Percentiles rank a stretch among this genome's conserved stretches.
Evolutionary conservation across 2,329 filamentous ascomycete species (phyloP).

Genomic region (Scleromitrula shiraiana): DNA sequence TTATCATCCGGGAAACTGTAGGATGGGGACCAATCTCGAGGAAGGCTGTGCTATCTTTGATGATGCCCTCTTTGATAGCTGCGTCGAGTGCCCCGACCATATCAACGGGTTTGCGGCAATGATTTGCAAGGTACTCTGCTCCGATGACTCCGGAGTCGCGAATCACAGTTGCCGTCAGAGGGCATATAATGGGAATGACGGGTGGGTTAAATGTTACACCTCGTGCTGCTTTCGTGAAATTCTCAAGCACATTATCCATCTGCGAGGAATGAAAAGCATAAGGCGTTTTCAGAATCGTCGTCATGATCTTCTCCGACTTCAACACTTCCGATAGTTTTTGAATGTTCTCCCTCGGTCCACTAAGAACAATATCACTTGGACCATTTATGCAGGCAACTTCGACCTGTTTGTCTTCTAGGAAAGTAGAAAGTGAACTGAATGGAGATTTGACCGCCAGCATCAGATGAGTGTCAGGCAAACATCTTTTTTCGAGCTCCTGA

Average conservation of each 20-base stretch:
- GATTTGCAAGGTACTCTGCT: background rate
- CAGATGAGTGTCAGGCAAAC: background rate
- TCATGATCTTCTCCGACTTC: background rate
- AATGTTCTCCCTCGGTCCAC: background rate
- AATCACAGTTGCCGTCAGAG: background rate
- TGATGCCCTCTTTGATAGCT: slow-evolving; percentile 73
- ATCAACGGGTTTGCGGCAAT: background rate
- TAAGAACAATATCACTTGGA: background rate
- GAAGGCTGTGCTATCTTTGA: slow-evolving; percentile 64
- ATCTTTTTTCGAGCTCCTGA: background rate
- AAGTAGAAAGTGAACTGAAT: background rate
- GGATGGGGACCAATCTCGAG: slow-evolving; percentile 68
- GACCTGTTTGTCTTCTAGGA: background rate
- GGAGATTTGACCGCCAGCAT: slow-evolving; percentile 1
- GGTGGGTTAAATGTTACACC: background rate
- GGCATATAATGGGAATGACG: background rate
- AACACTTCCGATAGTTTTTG: background rate
- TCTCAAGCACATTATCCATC: background rate
- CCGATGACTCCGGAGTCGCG: background rate
- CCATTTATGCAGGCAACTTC: slow-evolving; percentile 1
- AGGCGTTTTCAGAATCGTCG: background rate
- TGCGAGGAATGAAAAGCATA: slow-evolving; percentile 7
- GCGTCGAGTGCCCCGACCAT: slow-evolving; percentile 79
- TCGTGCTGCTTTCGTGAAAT: background rate
- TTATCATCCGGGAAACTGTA: slow-evolving; percentile 30